Evolutionary conservation across 208 protist genomes (phyloP).

Genomic region (Willaertia magna): DNA sequence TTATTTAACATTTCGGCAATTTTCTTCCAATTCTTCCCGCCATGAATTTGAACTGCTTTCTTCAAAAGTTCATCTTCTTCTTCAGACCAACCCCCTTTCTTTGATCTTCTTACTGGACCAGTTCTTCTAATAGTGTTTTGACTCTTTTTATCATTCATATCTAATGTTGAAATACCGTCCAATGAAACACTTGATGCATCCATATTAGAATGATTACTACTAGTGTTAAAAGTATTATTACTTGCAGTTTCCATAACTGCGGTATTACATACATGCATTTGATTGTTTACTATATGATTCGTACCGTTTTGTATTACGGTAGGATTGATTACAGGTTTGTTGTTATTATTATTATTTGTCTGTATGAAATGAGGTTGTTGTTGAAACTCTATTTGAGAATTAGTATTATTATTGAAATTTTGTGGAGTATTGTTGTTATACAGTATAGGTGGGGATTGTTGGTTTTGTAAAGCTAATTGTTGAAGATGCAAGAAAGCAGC

Average conservation of each 20-base stretch:
- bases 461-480: neutral
- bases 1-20: constrained; percentile 10
- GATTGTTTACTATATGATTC: no score
- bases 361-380: neutral
- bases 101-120: neutral
- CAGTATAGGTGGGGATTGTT: neutral
- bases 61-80: constrained; percentile 8
- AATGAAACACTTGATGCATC: neutral
- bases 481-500: neutral
- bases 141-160: neutral
- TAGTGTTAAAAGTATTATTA: neutral
- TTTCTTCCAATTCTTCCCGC: constrained; percentile 17
- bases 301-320: no score
- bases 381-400: neutral
- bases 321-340: neutral
- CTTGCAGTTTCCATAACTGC: neutral
- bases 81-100: constrained; percentile 14
- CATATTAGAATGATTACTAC: neutral
- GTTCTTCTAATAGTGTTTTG: neutral
- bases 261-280: no score
- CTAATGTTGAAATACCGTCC: neutral
- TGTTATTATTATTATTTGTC: neutral
- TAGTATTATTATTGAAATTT: neutral
- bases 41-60: neutral
- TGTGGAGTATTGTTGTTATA: neutral